phyloP scores from a whole-genome alignment of 2,329 filamentous ascomycete genomes.

The Penicillium digitatum region DNA sequence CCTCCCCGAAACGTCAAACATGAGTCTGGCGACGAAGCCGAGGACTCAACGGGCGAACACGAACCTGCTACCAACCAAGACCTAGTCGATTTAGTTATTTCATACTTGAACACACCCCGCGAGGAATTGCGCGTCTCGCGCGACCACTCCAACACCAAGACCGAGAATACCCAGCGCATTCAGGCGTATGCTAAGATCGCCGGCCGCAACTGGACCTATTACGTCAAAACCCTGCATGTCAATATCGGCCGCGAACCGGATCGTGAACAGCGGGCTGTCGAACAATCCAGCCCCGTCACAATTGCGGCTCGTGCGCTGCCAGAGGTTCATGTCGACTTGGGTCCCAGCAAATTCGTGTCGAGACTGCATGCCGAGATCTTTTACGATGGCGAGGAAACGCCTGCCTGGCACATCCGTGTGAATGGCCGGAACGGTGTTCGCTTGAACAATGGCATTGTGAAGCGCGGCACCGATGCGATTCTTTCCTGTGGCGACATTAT shows the following conservation, averaged over 20 bases:
- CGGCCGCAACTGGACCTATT: constrained; percentile 51
- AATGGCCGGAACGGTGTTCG: constrained; percentile 90
- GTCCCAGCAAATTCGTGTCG: constrained; percentile 76
- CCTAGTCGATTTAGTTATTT: constrained; percentile 47
- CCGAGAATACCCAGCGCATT: constrained; percentile 46
- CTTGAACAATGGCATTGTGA: constrained; percentile 69
- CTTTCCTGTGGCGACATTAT: constrained; percentile 86
- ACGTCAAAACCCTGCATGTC: constrained; percentile 47
- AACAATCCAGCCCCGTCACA: constrained; percentile 46
- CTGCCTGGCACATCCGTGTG: constrained; percentile 76
- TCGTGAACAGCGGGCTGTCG: constrained; percentile 40
- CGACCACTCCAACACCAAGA: constrained; percentile 46
- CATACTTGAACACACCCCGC: constrained; percentile 42
- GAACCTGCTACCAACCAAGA: constrained; percentile 44
- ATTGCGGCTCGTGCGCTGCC: constrained; percentile 44
- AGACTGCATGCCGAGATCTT: constrained; percentile 71
- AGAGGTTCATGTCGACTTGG: constrained; percentile 79
- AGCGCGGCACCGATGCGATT: constrained; percentile 60
- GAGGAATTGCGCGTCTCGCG: constrained; percentile 44
- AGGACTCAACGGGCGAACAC: constrained; percentile 42
- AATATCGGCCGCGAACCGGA: constrained; percentile 51
- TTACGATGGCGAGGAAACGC: constrained; percentile 62
- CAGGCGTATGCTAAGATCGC: constrained; percentile 51
- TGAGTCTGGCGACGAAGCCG: constrained; percentile 41
- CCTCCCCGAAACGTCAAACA: constrained; percentile 34